phyloP scores from a whole-genome alignment of 2,329 filamentous ascomycete genomes.

The Colletotrichum camelliae region DNA sequence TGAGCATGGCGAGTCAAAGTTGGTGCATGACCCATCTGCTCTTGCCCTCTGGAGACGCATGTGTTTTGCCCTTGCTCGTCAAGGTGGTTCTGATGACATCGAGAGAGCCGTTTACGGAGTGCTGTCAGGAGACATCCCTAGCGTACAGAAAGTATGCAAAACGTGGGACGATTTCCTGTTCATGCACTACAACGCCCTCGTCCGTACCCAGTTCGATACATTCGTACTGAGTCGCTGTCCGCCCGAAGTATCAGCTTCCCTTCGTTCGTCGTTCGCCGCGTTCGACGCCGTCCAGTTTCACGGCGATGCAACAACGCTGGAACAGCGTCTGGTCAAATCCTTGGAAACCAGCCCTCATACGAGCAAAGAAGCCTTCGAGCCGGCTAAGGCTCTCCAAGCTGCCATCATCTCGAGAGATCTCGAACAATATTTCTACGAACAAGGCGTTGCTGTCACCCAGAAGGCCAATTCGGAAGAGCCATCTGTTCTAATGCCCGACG shows the following conservation, averaged over 20 bases:
- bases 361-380: slow-evolving; percentile 63
- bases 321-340: slow-evolving; percentile 63
- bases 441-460: slow-evolving; percentile 58
- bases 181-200: slow-evolving; percentile 83
- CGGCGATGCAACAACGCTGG: slow-evolving; percentile 57
- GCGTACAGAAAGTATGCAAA: slow-evolving; percentile 77
- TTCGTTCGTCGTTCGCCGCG: slow-evolving; percentile 63
- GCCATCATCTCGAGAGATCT: slow-evolving; percentile 72
- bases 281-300: slow-evolving; percentile 71
- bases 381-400: slow-evolving; percentile 78
- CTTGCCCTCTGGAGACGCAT: slow-evolving; percentile 77
- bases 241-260: slow-evolving; percentile 55
- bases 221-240: slow-evolving; percentile 66
- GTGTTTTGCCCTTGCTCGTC: slow-evolving; percentile 74
- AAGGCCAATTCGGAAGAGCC: slow-evolving; percentile 38
- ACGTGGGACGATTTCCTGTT: slow-evolving; percentile 90
- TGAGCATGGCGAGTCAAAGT: slow-evolving; percentile 40
- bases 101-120: slow-evolving; percentile 91
- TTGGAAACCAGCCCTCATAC: slow-evolving; percentile 64
- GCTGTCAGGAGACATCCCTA: slow-evolving; percentile 82
- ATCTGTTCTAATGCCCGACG: slow-evolving; percentile 32
- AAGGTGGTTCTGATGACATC: slow-evolving; percentile 74
- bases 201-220: slow-evolving; percentile 79
- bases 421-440: slow-evolving; percentile 61
- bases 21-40: slow-evolving; percentile 48